A percentile compares a stretch with the other conserved stretches of the same genome.
phyloP scores from a whole-genome alignment of 148 eudicot species.

The Camellia sinensis region DNA sequence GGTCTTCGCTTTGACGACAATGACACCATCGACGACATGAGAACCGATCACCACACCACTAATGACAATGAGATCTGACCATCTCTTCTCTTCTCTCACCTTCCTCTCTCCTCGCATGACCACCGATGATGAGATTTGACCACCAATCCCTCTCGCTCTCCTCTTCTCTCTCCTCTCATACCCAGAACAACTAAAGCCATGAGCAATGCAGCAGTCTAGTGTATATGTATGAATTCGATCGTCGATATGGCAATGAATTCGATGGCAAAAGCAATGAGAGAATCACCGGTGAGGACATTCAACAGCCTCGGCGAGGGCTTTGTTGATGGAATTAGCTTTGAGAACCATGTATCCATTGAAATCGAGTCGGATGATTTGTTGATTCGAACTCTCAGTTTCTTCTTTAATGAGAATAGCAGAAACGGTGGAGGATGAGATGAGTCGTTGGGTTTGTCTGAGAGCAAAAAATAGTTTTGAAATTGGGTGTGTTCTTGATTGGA shows the following conservation, averaged over 20 bases:
- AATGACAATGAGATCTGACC: no score
- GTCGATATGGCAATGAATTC: slow-evolving; percentile 27
- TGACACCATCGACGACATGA: no score
- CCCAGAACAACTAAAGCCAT: slow-evolving; percentile 35
- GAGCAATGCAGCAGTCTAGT: slow-evolving; percentile 36
- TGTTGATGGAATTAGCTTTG: slow-evolving; percentile 30
- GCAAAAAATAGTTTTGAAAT: background rate
- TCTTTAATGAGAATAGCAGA: slow-evolving; percentile 21
- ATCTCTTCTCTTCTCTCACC: no score
- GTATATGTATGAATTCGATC: slow-evolving; percentile 33
- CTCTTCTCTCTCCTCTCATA: background rate
- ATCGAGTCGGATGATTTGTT: slow-evolving; percentile 21
- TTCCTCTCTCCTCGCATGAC: no score
- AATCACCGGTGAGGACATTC: slow-evolving; percentile 34
- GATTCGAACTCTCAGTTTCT: slow-evolving; percentile 8
- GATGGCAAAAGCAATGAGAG: slow-evolving; percentile 33
- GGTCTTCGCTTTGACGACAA: no score
- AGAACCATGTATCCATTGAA: slow-evolving; percentile 32
- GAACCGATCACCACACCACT: no score
- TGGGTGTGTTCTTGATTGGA: slow-evolving; percentile 8
- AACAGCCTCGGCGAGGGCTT: slow-evolving; percentile 39
- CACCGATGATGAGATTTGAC: no score
- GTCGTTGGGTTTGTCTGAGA: background rate
- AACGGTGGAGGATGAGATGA: background rate
- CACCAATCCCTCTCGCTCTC: no score